Percentiles rank a stretch among this genome's conserved stretches.
Conservation (phyloP, 768 basidiomycete species). For the Russula olivacea region DNA sequence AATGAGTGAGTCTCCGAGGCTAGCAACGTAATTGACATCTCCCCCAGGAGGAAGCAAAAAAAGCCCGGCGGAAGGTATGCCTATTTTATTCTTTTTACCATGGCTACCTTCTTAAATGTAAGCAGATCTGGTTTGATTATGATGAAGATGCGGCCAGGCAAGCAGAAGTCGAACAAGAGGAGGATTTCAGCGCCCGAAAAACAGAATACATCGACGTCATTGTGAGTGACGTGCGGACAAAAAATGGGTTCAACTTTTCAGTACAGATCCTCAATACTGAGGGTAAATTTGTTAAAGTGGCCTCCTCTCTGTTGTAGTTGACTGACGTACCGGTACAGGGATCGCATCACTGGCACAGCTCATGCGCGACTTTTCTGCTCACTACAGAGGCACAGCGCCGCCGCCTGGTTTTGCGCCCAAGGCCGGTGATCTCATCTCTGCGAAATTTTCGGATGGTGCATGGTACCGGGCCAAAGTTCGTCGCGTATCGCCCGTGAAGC, state of each 20-base stretch:
- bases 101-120: background rate
- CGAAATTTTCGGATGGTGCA: conserved; percentile 87
- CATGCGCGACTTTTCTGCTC: conserved; percentile 88
- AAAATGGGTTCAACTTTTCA: conserved; percentile 77
- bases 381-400: conserved; percentile 63
- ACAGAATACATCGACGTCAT: conserved; percentile 90
- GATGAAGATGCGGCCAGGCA: conserved; percentile 65
- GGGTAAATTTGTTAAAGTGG: conserved; percentile 43
- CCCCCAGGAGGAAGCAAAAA: conserved; percentile 71
- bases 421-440: conserved; percentile 86
- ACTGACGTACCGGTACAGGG: conserved; percentile 41
- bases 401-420: conserved; percentile 73
- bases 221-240: conserved; percentile 76
- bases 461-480: conserved; percentile 97
- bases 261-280: conserved; percentile 91
- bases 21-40: background rate
- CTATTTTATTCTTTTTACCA: background rate
- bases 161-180: conserved; percentile 43
- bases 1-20: background rate
- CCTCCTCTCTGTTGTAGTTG: background rate
- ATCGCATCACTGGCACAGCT: conserved; percentile 89
- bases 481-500: conserved; percentile 79
- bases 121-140: conserved; percentile 81
- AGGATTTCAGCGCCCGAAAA: conserved; percentile 51
- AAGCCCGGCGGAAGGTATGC: conserved; percentile 67